Evolutionary conservation across 352 stramenopile genomes (phyloP).

Genomic region (Phytophthora megakarya): DNA sequence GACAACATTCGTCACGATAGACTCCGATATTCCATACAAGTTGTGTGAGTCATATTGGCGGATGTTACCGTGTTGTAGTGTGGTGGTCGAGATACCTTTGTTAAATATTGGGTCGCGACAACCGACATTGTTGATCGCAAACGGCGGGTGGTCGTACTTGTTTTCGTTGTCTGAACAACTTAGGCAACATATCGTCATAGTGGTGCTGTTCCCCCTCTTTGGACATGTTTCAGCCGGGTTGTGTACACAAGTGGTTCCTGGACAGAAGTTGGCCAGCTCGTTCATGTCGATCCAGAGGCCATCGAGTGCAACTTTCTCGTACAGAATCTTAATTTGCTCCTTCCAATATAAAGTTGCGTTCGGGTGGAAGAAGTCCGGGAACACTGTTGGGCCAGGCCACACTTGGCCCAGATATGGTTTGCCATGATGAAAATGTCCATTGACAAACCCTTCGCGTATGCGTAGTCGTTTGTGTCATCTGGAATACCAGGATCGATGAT

Average conservation of each 20-base stretch:
- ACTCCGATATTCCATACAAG: constrained; percentile 79
- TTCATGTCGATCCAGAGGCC: constrained; percentile 92
- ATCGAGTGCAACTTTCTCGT: constrained; percentile 62
- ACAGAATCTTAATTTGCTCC: constrained; percentile 59
- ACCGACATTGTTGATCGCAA: constrained; percentile 62
- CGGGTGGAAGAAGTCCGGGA: constrained; percentile 86
- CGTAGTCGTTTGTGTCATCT: constrained; percentile 49
- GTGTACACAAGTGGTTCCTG: constrained; percentile 45
- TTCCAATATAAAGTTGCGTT: constrained; percentile 66
- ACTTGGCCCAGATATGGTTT: constrained; percentile 77
- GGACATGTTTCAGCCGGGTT: constrained; percentile 42
- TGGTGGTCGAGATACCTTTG: constrained; percentile 68
- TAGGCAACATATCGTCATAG: constrained; percentile 57
- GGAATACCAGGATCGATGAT: constrained; percentile 88
- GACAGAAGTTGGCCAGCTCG: constrained; percentile 81
- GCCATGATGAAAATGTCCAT: constrained; percentile 79
- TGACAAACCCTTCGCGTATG: constrained; percentile 58
- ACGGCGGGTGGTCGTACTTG: constrained; percentile 60
- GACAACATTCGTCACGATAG: constrained; percentile 61
- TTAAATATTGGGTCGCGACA: constrained; percentile 46
- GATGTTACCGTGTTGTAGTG: constrained; percentile 54
- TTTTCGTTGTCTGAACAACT: constrained; percentile 46
- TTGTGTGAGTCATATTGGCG: constrained; percentile 85
- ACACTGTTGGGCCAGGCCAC: constrained; percentile 81
- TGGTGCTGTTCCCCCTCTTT: constrained; percentile 32